phyloP scores from a whole-genome alignment of 2,329 filamentous ascomycete genomes.

The Fusarium staphyleae region DNA sequence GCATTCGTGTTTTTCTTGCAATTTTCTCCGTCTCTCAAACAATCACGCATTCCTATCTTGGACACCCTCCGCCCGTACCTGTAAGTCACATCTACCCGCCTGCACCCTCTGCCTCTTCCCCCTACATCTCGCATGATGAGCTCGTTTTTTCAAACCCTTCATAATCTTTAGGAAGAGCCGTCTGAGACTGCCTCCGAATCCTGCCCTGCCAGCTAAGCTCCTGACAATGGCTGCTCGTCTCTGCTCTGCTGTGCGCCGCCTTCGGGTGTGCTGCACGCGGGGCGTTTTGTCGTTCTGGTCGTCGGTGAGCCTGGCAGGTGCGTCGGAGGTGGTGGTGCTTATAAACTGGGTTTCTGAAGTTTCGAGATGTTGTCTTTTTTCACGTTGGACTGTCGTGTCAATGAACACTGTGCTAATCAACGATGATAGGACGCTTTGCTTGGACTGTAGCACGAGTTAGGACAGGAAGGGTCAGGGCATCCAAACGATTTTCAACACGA shows the following conservation, averaged over 20 bases:
- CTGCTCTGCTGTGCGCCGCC: slow-evolving; percentile 34
- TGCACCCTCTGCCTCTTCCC: neutral
- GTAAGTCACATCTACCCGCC: slow-evolving; percentile 16
- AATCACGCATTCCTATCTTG: slow-evolving; percentile 5
- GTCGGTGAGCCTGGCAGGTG: slow-evolving; percentile 41
- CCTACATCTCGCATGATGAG: slow-evolving; percentile 50
- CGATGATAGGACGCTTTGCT: slow-evolving; percentile 17
- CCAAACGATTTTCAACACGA: neutral
- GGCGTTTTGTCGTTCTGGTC: slow-evolving; percentile 18
- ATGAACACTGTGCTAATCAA: slow-evolving; percentile 26
- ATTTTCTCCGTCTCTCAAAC: slow-evolving; percentile 27
- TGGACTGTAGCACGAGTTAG: neutral
- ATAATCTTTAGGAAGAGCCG: slow-evolving; percentile 55
- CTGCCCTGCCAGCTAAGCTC: slow-evolving; percentile 34
- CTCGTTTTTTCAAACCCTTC: slow-evolving; percentile 50
- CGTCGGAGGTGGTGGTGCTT: slow-evolving; percentile 54
- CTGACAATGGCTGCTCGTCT: slow-evolving; percentile 23
- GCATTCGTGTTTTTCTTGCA: slow-evolving; percentile 26
- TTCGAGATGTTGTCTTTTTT: slow-evolving; percentile 39
- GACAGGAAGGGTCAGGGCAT: neutral
- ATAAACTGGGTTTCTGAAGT: slow-evolving; percentile 56
- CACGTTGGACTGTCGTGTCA: neutral
- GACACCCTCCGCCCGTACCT: neutral
- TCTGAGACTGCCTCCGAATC: slow-evolving; percentile 51
- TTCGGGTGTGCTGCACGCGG: slow-evolving; percentile 49